Base-by-base conservation (phyloP, 1,284 basidiomycete genomes). In the Pseudozyma pruni region DNA sequence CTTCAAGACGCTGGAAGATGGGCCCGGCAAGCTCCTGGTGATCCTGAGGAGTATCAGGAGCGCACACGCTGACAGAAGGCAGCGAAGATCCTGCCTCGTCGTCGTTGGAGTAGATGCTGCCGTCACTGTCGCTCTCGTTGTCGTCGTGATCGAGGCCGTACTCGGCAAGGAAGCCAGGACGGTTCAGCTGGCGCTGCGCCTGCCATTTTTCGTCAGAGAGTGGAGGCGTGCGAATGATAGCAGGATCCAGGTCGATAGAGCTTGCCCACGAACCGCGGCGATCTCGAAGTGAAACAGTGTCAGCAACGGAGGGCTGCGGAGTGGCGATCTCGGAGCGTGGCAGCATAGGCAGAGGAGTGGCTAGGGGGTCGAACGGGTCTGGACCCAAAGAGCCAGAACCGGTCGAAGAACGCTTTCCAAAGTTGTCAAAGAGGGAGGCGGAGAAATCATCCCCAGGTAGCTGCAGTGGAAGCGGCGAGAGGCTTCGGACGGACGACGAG, bases 101-200 rank as follows among this genome's bases (percentile, higher is more conserved):
- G 14, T 71, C 41, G 47, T 56, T 48, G 8, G 55, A 31, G 32
- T 58, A 49, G 17, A 46, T n/a, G 41, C 59, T 63, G 49, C 46
- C 37, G 27, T 74, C 68, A 17, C 49, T 41, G 9, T 64, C 72
- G 41, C 63, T 71, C 53, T 71, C 72, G 19, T 60, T 59, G 39
- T 41, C 58, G 23, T 70, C 67, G 8, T 67, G 51, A 20, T 71
- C 59, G 13, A 72, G 35, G 19, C 52, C 59, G 34, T 56, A 62
- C 8, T 61, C 61, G 17, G 58, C 48, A 19, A 71, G 68, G 54
- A 71, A 71, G 27, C 49, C 53, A 4, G 62, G 57, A 16, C 54
- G 56, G 2, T n/a, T n/a, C 4, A 23, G 13, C 1, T 46, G 48
- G 6, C 33, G 14, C 31, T 52, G 48, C 1, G 55, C 47, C n/a